Base-by-base conservation (phyloP, 345 rosid species). In the Pseudoturritis turrita region DNA sequence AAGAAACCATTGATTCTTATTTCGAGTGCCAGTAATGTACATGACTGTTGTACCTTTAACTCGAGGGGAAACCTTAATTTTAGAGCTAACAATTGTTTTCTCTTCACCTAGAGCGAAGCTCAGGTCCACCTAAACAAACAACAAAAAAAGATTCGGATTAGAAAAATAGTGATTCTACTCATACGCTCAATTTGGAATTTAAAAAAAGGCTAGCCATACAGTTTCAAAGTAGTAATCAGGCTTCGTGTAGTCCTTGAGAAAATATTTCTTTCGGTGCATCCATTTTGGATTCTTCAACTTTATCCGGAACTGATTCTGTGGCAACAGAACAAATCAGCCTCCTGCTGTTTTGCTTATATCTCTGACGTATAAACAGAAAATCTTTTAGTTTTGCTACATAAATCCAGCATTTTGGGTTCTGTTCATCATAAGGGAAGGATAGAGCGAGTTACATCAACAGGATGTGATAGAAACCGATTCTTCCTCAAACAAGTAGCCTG, bases 151-250 rank as follows among this genome's bases (percentile, higher is more conserved):
- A 6, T 52, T 73, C 46, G 51, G 50, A 43, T n/a, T 25, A 79
- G 71, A 71, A 68, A 35, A 43, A 50, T 2, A 29, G 40, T 47
- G 52, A 47, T 21, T 12, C 46, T 11, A 70, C 0, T 14, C 53
- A 25, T 53, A 52, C 0, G 4, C 49, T 55, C 47, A 47, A 15
- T 54, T 49, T 29, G 53, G 14, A 51, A 26, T 45, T n/a, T 33
- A 10, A 28, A 51, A 18, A 26, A 64, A 35, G 10, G 67, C 29
- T 35, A 70, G 17, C 53, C n/a, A 70, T 83, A 92, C 99, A 71
- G 85, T 75, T 54, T 88, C 97, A 72, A 96, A 96, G 78, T 88
- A 96, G 80, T 88, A 90, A 77, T 92, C 91, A 65, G 99, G 99
- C 68, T 82, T 83, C 52, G 86, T 87, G 81, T 96, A 92, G 77